Percentiles rank a stretch among this genome's conserved stretches.
phyloP scores from a whole-genome alignment of 179 eudicot species.

The Dionaea muscipula region DNA sequence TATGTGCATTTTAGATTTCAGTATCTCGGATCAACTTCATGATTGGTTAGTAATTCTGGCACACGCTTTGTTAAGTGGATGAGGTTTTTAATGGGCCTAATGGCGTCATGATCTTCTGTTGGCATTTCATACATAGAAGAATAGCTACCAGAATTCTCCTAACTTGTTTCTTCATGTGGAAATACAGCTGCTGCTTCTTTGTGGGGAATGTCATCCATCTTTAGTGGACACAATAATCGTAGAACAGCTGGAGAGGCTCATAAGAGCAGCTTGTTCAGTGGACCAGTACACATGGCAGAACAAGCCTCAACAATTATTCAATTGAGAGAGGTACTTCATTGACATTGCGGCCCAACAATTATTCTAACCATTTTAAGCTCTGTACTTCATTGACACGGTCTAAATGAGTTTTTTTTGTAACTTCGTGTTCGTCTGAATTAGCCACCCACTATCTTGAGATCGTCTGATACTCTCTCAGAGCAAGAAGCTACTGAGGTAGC shows the following conservation, averaged over 20 bases:
- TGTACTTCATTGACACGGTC: neutral
- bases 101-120: neutral
- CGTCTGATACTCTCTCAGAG: conserved; percentile 66
- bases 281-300: conserved; percentile 52
- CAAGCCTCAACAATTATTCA: conserved; percentile 49
- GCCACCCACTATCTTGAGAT: conserved; percentile 86
- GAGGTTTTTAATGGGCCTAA: too few relatives aligned
- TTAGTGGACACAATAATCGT: conserved; percentile 52
- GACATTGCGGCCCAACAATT: neutral
- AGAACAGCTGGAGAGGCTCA: conserved; percentile 34
- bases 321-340: conserved; percentile 59
- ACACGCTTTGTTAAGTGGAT: too few relatives aligned
- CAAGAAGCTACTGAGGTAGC: conserved; percentile 64
- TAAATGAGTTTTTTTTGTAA: conserved; percentile 1
- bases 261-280: conserved; percentile 39
- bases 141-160: neutral
- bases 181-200: conserved; percentile 30
- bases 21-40: too few relatives aligned
- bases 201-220: conserved; percentile 85
- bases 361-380: neutral
- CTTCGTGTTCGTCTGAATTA: conserved; percentile 17
- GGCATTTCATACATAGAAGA: neutral
- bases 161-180: conserved; percentile 14
- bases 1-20: too few relatives aligned
- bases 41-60: too few relatives aligned